phyloP scores from a whole-genome alignment of 1,284 basidiomycete genomes.

The Ustilago nuda region DNA sequence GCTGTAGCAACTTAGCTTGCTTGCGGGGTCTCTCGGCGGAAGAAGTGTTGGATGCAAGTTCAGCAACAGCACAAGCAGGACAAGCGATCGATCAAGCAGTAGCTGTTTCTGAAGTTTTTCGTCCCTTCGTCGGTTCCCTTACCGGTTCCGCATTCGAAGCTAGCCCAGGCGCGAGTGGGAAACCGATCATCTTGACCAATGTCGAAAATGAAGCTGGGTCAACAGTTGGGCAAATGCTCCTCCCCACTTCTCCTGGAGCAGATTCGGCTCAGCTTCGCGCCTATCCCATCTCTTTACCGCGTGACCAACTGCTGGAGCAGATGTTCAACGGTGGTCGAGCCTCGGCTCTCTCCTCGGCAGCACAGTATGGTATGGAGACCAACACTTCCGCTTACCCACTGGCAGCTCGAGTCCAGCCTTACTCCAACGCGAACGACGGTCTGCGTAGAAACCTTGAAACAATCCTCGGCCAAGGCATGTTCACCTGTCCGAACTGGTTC shows the following conservation, averaged over 20 bases:
- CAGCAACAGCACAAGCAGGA: slow-evolving; percentile 11
- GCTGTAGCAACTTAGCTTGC: slow-evolving; percentile 47
- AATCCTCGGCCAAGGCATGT: slow-evolving; percentile 52
- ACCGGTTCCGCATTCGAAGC: slow-evolving; percentile 32
- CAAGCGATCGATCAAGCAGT: slow-evolving; percentile 27
- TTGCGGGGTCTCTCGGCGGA: slow-evolving; percentile 29
- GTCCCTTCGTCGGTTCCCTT: slow-evolving; percentile 45
- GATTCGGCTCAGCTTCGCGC: slow-evolving; percentile 13
- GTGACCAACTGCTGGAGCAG: slow-evolving; percentile 24
- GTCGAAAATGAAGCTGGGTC: slow-evolving; percentile 58
- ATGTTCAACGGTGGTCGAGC: slow-evolving; percentile 52
- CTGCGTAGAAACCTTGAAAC: slow-evolving; percentile 43
- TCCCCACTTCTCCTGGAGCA: slow-evolving; percentile 12
- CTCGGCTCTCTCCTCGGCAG: neutral
- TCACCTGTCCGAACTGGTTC: slow-evolving; percentile 48
- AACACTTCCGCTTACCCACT: slow-evolving; percentile 17
- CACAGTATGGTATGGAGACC: slow-evolving; percentile 26
- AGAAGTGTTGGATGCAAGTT: slow-evolving; percentile 39
- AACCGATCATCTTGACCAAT: slow-evolving; percentile 49
- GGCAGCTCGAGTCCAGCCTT: neutral
- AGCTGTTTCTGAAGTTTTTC: slow-evolving; percentile 45
- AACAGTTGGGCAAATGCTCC: slow-evolving; percentile 23
- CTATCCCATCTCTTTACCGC: slow-evolving; percentile 19
- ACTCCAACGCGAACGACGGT: slow-evolving; percentile 21
- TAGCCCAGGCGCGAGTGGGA: slow-evolving; percentile 9